These are phyloP conservation scores for Anisogramma anomala DNA, from an alignment of 2,329 filamentous ascomycete species.

Conservation along the genomic window DNA sequence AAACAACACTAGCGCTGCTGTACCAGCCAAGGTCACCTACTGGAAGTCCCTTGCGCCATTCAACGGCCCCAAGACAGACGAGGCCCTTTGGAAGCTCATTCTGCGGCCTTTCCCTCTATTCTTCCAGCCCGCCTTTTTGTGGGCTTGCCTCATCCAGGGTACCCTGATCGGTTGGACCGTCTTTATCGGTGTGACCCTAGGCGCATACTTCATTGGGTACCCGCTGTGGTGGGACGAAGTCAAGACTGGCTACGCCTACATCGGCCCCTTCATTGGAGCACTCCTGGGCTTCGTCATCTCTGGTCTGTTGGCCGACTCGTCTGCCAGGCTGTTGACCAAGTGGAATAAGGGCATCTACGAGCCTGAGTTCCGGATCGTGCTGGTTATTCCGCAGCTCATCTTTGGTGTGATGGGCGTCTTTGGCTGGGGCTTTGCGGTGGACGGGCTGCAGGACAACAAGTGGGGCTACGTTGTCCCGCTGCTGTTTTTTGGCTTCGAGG, in stretches of 20 bases:
- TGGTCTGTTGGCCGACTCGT: slow-evolving; percentile 62
- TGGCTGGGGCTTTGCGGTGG: slow-evolving; percentile 67
- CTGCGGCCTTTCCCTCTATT: slow-evolving; percentile 74
- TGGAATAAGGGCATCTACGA: slow-evolving; percentile 76
- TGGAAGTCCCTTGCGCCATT: slow-evolving; percentile 54
- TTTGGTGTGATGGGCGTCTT: slow-evolving; percentile 69
- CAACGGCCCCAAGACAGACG: slow-evolving; percentile 71
- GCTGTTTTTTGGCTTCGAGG: slow-evolving; percentile 72
- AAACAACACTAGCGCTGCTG: slow-evolving; percentile 6
- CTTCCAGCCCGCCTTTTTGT: slow-evolving; percentile 73
- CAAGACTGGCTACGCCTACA: slow-evolving; percentile 76
- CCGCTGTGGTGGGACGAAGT: slow-evolving; percentile 75
- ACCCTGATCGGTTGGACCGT: slow-evolving; percentile 92
- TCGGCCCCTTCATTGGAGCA: slow-evolving; percentile 74
- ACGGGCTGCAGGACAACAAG: slow-evolving; percentile 38
- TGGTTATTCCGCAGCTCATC: slow-evolving; percentile 73
- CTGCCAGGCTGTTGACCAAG: slow-evolving; percentile 57
- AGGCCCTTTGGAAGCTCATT: slow-evolving; percentile 53
- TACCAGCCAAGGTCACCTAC: slow-evolving; percentile 45
- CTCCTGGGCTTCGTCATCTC: slow-evolving; percentile 66
- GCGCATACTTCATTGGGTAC: slow-evolving; percentile 69
- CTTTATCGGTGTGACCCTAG: slow-evolving; percentile 74
- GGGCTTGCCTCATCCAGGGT: slow-evolving; percentile 70
- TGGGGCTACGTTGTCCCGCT: slow-evolving; percentile 67
- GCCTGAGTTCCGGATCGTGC: slow-evolving; percentile 76